phyloP scores from a whole-genome alignment of 345 rosid species.

The Durio zibethinus region DNA sequence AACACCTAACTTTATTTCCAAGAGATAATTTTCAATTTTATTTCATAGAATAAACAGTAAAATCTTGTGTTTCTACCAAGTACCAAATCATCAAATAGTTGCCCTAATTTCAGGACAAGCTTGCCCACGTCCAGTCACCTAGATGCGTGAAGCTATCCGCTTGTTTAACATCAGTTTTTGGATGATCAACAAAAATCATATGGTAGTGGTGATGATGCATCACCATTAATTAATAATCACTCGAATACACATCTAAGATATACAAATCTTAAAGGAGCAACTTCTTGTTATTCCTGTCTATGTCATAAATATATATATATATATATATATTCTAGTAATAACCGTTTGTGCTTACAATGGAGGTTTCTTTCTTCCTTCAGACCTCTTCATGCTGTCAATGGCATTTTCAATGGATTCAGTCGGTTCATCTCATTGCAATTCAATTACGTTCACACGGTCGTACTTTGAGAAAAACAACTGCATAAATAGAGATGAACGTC shows the following conservation, averaged over 20 bases:
- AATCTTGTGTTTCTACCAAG: neutral
- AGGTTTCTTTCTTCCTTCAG: conserved; percentile 28
- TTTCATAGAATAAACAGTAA: neutral
- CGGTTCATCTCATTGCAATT: conserved; percentile 34
- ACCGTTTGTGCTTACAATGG: conserved; percentile 51
- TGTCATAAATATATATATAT: no score
- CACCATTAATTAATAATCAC: conserved; percentile 26
- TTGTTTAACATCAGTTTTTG: neutral
- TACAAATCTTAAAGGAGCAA: conserved; percentile 30
- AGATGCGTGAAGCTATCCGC: neutral
- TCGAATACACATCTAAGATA: conserved; percentile 28
- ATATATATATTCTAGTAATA: conserved; percentile 33
- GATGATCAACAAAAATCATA: conserved; percentile 16
- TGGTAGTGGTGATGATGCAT: conserved; percentile 13
- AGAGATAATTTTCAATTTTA: neutral
- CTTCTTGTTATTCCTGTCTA: conserved; percentile 41
- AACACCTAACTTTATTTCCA: neutral
- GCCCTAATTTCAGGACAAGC: neutral
- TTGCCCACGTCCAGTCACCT: neutral
- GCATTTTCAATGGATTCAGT: conserved; percentile 32
- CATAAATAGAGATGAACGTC: conserved; percentile 25
- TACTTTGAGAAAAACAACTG: conserved; percentile 27
- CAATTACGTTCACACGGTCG: conserved; percentile 23
- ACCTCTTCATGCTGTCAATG: conserved; percentile 35
- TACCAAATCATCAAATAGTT: neutral